Evolutionary conservation across 192 early-diverging fungal genomes (phyloP).

Genomic region (Linnemannia zychae): DNA sequence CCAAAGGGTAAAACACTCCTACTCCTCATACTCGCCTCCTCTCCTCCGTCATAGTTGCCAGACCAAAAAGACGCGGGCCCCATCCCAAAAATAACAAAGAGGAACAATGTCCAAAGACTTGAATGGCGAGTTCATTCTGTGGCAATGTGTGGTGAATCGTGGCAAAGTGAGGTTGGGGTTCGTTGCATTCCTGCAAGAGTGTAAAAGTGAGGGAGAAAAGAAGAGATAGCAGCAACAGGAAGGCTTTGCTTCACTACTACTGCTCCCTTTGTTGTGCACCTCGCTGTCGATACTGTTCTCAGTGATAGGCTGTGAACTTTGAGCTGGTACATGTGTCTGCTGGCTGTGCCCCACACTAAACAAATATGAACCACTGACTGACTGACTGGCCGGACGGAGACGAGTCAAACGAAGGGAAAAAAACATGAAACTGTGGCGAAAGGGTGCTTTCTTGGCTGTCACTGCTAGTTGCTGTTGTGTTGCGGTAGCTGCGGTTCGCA

Average conservation of each 20-base stretch:
- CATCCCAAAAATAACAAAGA: constrained; percentile 3
- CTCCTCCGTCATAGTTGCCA: not conserved
- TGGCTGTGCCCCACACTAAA: not conserved
- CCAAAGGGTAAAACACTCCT: constrained; percentile 1
- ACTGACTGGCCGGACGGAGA: too few species aligned
- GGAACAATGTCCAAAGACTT: not conserved
- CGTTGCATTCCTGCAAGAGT: not conserved
- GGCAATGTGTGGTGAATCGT: not conserved
- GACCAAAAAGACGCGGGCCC: not conserved
- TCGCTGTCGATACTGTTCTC: not conserved
- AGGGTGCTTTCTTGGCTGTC: not conserved
- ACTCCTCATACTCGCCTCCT: not conserved
- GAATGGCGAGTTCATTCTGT: not conserved
- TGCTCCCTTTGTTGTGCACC: not conserved
- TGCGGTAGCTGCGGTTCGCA: too few species aligned
- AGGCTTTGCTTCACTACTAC: not conserved
- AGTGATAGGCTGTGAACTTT: constrained; percentile 5
- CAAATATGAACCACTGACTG: not conserved
- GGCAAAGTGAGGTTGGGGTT: not conserved
- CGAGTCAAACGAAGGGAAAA: not conserved
- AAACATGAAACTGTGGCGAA: not conserved
- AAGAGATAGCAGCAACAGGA: not conserved
- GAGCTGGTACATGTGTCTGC: not conserved
- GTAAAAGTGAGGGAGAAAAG: not conserved
- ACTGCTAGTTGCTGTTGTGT: too few species aligned